Conservation (phyloP, 2,329 filamentous ascomycete species). For the Alternaria solani region DNA sequence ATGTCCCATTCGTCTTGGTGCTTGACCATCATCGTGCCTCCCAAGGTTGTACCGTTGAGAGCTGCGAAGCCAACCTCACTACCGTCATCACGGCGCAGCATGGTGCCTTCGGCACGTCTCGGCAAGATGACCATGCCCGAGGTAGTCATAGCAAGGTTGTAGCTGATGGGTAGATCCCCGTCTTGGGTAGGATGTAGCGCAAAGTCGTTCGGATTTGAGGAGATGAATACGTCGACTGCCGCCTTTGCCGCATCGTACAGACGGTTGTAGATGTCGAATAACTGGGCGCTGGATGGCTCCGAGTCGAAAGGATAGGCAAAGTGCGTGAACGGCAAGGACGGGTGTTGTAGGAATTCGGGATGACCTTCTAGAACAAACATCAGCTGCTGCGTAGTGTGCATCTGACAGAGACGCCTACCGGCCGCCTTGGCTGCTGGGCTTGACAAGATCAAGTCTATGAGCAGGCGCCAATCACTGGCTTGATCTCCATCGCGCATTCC, state of each 20-base stretch:
- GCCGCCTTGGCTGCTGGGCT: conserved; percentile 10
- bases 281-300: conserved; percentile 50
- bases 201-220: conserved; percentile 45
- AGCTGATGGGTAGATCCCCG: conserved; percentile 60
- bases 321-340: conserved; percentile 58
- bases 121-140: conserved; percentile 63
- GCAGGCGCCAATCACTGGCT: conserved; percentile 54
- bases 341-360: conserved; percentile 25
- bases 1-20: conserved; percentile 62
- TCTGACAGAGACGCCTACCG: conserved; percentile 2
- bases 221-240: conserved; percentile 52
- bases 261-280: conserved; percentile 46
- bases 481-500: conserved; percentile 63
- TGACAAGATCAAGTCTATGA: conserved; percentile 56
- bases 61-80: conserved; percentile 55
- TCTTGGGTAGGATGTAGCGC: conserved; percentile 35
- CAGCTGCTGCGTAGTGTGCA: conserved; percentile 9
- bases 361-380: conserved; percentile 12
- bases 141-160: conserved; percentile 66
- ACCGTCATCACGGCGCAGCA: conserved; percentile 51
- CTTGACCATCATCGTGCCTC: conserved; percentile 68
- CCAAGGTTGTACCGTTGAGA: conserved; percentile 66
- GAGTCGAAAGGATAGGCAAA: conserved; percentile 55
- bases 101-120: conserved; percentile 56
- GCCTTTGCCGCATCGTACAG: conserved; percentile 46